Evolutionary conservation across 2,329 filamentous ascomycete genomes (phyloP).

Genomic region (Didymella arachidicola): DNA sequence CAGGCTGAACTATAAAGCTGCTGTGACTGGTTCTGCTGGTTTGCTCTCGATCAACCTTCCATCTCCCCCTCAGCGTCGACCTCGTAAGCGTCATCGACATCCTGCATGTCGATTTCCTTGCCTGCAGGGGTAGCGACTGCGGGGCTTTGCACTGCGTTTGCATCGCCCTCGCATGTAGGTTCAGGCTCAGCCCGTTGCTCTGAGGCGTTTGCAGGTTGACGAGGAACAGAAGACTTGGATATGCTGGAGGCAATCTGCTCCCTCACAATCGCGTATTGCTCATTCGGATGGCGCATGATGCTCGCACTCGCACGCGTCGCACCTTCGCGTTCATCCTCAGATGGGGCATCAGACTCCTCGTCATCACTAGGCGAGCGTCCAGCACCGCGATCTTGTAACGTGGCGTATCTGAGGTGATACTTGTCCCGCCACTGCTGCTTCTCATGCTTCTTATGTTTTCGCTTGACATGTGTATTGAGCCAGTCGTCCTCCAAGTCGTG

Average conservation of each 20-base stretch:
- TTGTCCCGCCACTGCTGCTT: slow-evolving; percentile 36
- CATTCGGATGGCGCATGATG: slow-evolving; percentile 30
- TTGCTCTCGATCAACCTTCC: slow-evolving; percentile 15
- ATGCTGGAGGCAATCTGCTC: slow-evolving; percentile 2
- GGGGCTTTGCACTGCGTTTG: slow-evolving; percentile 1
- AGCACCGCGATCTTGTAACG: slow-evolving; percentile 16
- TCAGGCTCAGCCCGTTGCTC: slow-evolving; percentile 1
- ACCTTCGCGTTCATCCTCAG: slow-evolving; percentile 1
- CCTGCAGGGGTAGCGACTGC: not conserved
- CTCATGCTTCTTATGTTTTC: slow-evolving; percentile 30
- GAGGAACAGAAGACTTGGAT: slow-evolving; percentile 8
- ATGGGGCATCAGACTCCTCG: slow-evolving; percentile 4
- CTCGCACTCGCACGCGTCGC: slow-evolving; percentile 12
- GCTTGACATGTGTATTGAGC: slow-evolving; percentile 43
- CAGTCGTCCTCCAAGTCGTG: slow-evolving; percentile 39
- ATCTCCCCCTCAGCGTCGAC: slow-evolving; percentile 36
- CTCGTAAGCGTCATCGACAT: slow-evolving; percentile 23
- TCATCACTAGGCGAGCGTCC: not conserved
- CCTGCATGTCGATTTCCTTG: slow-evolving; percentile 24
- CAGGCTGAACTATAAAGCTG: no score
- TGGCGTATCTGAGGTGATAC: slow-evolving; percentile 32
- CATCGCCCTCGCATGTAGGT: not conserved
- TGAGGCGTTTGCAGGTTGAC: not conserved
- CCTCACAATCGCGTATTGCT: slow-evolving; percentile 31
- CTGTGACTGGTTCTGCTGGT: not conserved